Conservation (phyloP, 371 early-diverging fungal genomes). For the Lichtheimia ornata region DNA sequence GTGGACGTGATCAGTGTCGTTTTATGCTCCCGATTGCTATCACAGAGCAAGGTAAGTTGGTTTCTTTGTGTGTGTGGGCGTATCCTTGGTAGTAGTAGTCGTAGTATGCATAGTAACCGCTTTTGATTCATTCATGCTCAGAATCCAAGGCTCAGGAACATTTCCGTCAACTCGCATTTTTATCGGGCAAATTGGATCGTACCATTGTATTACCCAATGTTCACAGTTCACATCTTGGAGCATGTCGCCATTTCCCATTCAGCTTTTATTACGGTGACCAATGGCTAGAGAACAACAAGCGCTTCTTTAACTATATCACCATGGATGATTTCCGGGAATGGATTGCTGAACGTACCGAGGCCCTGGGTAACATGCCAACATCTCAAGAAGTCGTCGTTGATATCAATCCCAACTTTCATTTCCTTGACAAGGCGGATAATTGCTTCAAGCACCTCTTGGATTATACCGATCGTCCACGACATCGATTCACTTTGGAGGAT, state of each 20-base stretch:
- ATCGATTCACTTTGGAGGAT: conserved; percentile 21
- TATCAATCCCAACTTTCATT: conserved; percentile 29
- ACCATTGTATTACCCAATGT: conserved; percentile 44
- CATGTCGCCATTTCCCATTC: conserved; percentile 29
- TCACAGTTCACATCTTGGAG: conserved; percentile 27
- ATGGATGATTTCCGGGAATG: conserved; percentile 26
- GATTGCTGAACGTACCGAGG: conserved; percentile 20
- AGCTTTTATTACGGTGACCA: conserved; percentile 26
- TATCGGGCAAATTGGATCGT: conserved; percentile 29
- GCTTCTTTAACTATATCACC: conserved; percentile 27
- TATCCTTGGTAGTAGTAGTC: neutral
- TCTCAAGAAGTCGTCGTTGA: conserved; percentile 40
- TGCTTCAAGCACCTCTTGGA: conserved; percentile 25
- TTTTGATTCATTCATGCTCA: neutral
- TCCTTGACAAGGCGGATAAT: conserved; percentile 26
- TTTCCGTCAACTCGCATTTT: conserved; percentile 35
- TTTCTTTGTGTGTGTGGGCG: neutral
- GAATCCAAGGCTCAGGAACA: conserved; percentile 44
- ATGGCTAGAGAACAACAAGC: conserved; percentile 25
- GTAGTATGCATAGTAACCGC: neutral
- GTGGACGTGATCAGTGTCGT: conserved; percentile 29
- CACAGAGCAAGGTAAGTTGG: conserved; percentile 41
- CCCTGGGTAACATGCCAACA: conserved; percentile 18
- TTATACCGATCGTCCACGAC: conserved; percentile 12
- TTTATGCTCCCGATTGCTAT: conserved; percentile 36